Conservation (phyloP, 441 rosid species). For the Erysimum cheiri region DNA sequence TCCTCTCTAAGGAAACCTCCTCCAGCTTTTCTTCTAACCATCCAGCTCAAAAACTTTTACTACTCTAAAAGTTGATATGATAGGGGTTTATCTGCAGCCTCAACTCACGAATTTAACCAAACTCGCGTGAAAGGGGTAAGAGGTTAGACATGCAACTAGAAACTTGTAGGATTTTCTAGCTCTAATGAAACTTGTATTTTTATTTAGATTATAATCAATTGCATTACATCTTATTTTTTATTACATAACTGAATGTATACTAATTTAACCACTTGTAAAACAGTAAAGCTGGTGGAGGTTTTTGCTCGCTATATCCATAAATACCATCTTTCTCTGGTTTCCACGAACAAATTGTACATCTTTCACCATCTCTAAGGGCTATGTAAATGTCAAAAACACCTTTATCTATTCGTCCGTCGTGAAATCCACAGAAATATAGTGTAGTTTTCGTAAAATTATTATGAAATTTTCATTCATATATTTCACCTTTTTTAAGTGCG, state of each 20-base stretch:
- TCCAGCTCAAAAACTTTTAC: too few species aligned
- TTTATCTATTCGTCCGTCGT: background rate
- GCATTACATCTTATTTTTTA: background rate
- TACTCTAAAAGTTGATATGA: too few species aligned
- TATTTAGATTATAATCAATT: too few species aligned
- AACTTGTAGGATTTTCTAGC: too few species aligned
- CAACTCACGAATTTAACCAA: too few species aligned
- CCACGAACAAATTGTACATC: background rate
- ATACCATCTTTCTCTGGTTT: background rate
- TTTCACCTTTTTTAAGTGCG: background rate
- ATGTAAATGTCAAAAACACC: background rate
- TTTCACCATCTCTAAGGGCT: background rate
- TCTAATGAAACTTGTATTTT: too few species aligned
- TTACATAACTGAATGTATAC: background rate
- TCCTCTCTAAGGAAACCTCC: too few species aligned
- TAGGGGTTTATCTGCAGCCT: too few species aligned
- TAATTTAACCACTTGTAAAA: background rate
- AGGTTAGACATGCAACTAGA: too few species aligned
- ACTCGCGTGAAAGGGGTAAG: too few species aligned
- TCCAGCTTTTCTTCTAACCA: too few species aligned
- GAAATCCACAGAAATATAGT: background rate
- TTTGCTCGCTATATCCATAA: background rate
- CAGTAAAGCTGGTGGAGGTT: background rate
- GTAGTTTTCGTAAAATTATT: background rate
- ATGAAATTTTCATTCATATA: background rate